Base-by-base conservation (phyloP, 305 asterid genomes). In the Fraxinus ornus region DNA sequence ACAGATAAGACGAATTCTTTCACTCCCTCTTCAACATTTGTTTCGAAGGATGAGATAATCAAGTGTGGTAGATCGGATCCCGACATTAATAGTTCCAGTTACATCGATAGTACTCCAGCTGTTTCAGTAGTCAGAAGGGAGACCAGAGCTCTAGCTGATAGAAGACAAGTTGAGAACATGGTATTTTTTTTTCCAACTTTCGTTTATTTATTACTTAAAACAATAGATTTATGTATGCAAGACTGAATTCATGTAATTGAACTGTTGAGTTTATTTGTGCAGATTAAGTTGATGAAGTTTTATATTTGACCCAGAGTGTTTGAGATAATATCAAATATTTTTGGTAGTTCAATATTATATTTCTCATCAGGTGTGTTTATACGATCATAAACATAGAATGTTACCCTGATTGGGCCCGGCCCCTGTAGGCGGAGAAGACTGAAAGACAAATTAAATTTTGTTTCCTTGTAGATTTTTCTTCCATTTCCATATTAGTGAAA, bases 121-220 rank as follows among this genome's bases (percentile, higher is more conserved):
- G 70, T 79, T 55, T 80, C 83, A 77, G 78, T 62, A 78, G 75
- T 57, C 41, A 70, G 89, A 82, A 83, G 84, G 85, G 94, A 86
- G 62, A 82, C 79, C 37, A 89, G 81, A 37, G 85, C 86, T 84
- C 81, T 81, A 70, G 77, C 87, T 68, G 81, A 81, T 79, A 80
- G 24, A 37, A 88, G 87, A 85, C 90, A 83, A 81, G 88, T 85
- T 71, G 92, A 88, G 77, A 88, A 86, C 85, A 81, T 82, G 91
- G 95, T 93, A 89, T 35, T 77, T 80, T 76, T n/a, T 19, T 71
- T 70, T 41, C 76, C 77, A 33, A 36, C 80, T 78, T 77, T 70
- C 22, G 39, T 73, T 8, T 12, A 68, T 76, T 80, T 44, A 39
- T 82, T 82, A 71, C 76, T 73, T 66, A 80, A 66, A 9, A 57